phyloP scores from a whole-genome alignment of 441 rosid species.

The Macaranga tanarius region DNA sequence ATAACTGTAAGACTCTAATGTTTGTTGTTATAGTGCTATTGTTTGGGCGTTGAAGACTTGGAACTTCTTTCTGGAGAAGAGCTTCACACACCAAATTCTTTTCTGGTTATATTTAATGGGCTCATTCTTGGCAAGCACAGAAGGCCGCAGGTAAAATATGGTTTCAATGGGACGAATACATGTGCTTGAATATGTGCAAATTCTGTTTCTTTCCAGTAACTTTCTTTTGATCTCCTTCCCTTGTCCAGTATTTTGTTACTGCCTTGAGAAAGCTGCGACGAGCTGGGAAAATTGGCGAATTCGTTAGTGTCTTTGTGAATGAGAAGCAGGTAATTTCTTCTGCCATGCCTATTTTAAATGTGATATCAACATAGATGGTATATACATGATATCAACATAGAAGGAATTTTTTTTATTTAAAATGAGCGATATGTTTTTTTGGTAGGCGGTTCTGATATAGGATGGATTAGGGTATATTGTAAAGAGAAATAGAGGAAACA shows the following conservation, averaged over 20 bases:
- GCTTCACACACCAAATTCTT: constrained; percentile 85
- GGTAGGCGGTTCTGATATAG: background rate
- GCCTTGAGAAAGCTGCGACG: constrained; percentile 82
- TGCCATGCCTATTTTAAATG: background rate
- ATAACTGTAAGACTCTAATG: background rate
- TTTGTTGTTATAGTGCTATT: constrained; percentile 60
- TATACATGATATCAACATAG: background rate
- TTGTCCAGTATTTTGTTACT: constrained; percentile 62
- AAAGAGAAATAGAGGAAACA: background rate
- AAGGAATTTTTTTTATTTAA: background rate
- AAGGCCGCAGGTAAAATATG: constrained; percentile 71
- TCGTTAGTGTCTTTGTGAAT: constrained; percentile 80
- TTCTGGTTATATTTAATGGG: constrained; percentile 81
- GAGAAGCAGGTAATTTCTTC: constrained; percentile 81
- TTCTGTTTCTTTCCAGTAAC: constrained; percentile 18
- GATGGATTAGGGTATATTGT: background rate
- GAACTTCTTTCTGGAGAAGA: constrained; percentile 83
- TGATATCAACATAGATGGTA: background rate
- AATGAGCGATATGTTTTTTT: background rate
- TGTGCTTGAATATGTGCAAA: background rate
- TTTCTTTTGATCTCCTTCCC: constrained; percentile 15
- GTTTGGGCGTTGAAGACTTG: constrained; percentile 85
- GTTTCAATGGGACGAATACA: constrained; percentile 4
- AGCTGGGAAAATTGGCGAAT: constrained; percentile 91
- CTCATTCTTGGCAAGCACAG: constrained; percentile 94